Evolutionary conservation across 2,329 filamentous ascomycete genomes (phyloP), one percentile per base, ranked within the genome.

Genomic region (Xylogone sp.): DNA sequence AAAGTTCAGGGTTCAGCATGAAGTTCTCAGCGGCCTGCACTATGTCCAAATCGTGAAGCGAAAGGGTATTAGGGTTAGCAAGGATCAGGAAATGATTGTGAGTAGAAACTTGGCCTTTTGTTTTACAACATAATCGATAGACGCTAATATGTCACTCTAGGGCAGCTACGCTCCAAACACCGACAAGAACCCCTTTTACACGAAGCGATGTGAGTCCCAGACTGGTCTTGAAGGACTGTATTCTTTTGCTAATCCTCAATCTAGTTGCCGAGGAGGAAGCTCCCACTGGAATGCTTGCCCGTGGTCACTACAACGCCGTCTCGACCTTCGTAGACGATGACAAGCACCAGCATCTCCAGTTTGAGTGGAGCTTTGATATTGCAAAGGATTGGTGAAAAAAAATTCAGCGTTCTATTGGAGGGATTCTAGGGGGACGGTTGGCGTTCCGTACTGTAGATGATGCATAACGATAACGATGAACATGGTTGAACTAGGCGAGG

Each of bases 81-180:
- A 97, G 82, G 88, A 94, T 66, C 88, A 95, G 63, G 93, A 97
- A 77, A 99, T 99, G 94, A 88, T 99, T 81, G 91, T 94, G 72
- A 66, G 86, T 78, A n/a, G n/a, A n/a, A n/a, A n/a, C n/a, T n/a
- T n/a, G 16, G 29, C 21, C n/a, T 27, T 27, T 27, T 27, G n/a
- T n/a, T n/a, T n/a, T n/a, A n/a, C n/a, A n/a, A n/a, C n/a, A n/a
- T n/a, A n/a, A n/a, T n/a, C 24, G 4, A n/a, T 27, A 27, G 18
- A 21, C 44, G n/a, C 56, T 65, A 20, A 62, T 43, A 18, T 31
- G 13, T 10, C 3, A 18, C 8, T 57, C 60, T 27, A 94, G 89
- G 91, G 93, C 62, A 96, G 90, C 64, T 99, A 93, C 67, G 88
- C 90, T 50, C 94, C 94, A 59, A 97, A 87, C 76, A 97, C 93